Evolutionary conservation across 2,329 filamentous ascomycete species (phyloP), one percentile per base, ranked within the genome.

Genomic region (Chaetomium strumarium): DNA sequence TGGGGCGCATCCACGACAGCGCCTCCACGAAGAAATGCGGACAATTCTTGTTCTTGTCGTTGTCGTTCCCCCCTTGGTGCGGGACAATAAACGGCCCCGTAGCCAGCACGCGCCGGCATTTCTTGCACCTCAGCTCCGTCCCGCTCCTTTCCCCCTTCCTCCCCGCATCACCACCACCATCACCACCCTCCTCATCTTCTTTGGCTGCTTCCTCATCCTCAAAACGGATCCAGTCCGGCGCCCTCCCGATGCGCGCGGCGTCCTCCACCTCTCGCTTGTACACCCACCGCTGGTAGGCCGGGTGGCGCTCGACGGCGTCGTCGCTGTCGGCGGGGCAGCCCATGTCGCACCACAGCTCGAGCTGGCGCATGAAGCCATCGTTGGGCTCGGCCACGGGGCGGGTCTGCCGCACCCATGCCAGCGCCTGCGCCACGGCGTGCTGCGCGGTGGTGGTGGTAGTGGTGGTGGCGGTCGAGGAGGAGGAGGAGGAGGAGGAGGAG

Each of bases 21-120:
- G 93, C 90, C 64, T 97, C 90, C 58, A 97, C 71, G 69, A 96
- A 97, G 67, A 91, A 81, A 68, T 97, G 92, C 17, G 86, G 85
- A 64, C 93, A 99, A 31, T 63, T 60, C 51, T 58, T 54, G 31
- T 57, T 58, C 44, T 55, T 53, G 48, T n/a, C 49, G 31, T 49
- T 47, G 7, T 24, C 24, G 24, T 24, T 24, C 4, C 24, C 24
- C 24, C 53, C 71, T 61, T 60, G 72, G 68, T 95, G 90, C 1
- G 79, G 71, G 42, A 85, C 70, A 49, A 95, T 75, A 66, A 89
- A 95, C 31, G 71, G 68, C 0, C 72, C 66, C 0, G 75, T 80
- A 9, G 75, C 78, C 14, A 83, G 69, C 31, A 75, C 77, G 65
- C 79, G 82, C 68, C 93, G 84, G 77, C 93, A 99, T 72, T 92